phyloP scores from a whole-genome alignment of 2,329 filamentous ascomycete genomes.

The Diaporthe vaccinii region DNA sequence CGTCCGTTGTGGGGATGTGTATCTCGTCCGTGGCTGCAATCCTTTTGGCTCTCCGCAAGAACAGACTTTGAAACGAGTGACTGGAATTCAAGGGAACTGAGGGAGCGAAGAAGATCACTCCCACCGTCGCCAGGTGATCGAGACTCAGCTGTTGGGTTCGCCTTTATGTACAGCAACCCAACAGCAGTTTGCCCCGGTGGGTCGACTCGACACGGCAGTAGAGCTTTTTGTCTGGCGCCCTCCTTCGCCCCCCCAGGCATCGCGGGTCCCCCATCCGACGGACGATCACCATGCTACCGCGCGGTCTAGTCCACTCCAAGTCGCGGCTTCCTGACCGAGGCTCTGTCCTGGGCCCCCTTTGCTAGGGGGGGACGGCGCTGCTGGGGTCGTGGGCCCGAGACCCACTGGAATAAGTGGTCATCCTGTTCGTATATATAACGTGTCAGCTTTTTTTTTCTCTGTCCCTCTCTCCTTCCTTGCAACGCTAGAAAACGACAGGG shows the following conservation, averaged over 20 bases:
- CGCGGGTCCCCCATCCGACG: neutral
- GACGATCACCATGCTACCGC: neutral
- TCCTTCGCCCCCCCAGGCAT: neutral
- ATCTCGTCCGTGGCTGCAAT: neutral
- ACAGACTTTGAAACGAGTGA: neutral
- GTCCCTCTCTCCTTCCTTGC: neutral
- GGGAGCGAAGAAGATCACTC: too few species aligned
- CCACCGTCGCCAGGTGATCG: neutral
- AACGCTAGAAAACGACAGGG: neutral
- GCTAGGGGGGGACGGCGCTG: neutral
- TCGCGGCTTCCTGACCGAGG: conserved; percentile 17
- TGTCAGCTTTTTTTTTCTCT: neutral
- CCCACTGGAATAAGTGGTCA: conserved; percentile 32
- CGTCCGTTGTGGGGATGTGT: neutral
- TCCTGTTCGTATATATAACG: conserved; percentile 17
- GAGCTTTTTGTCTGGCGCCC: neutral
- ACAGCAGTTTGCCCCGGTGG: neutral
- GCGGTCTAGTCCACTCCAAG: conserved; percentile 13
- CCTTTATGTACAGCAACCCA: neutral
- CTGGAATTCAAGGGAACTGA: neutral
- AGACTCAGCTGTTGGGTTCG: neutral
- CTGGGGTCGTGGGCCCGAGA: conserved; percentile 12
- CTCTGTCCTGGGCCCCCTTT: conserved; percentile 14
- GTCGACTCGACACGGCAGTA: neutral
- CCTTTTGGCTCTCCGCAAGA: neutral